Conservation (phyloP, 1,139 yeast species). For the Hanseniaspora sp. region DNA sequence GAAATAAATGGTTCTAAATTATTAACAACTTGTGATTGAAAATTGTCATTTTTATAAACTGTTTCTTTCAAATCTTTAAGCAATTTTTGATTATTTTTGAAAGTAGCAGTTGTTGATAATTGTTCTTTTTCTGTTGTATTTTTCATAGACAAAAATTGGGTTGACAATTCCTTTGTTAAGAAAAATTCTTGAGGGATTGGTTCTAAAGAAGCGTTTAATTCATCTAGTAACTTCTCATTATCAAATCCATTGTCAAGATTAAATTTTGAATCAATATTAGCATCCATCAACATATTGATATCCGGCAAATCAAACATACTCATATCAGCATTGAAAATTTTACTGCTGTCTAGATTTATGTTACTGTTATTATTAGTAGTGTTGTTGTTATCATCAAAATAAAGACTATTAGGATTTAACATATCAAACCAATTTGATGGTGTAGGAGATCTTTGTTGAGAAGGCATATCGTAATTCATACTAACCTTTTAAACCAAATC, state of each 20-base stretch:
- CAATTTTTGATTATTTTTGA: neutral
- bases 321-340: slow-evolving; percentile 4
- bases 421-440: slow-evolving; percentile 4
- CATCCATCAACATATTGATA: slow-evolving; percentile 14
- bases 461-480: neutral
- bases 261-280: neutral
- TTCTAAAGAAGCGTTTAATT: neutral
- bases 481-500: too few relatives aligned
- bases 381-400: neutral
- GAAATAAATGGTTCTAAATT: neutral
- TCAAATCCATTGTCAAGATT: neutral
- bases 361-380: neutral
- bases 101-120: neutral
- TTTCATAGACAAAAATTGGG: neutral
- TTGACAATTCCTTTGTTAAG: slow-evolving; percentile 2
- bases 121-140: neutral
- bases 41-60: neutral
- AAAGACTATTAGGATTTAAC: neutral
- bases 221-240: neutral
- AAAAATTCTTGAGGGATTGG: slow-evolving; percentile 6
- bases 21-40: neutral
- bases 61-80: slow-evolving; percentile 4
- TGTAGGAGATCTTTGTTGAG: neutral
- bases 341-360: slow-evolving; percentile 1
- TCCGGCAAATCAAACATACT: slow-evolving; percentile 8